Evolutionary conservation across 1,284 basidiomycete genomes (phyloP), one percentile per base, ranked within the genome.

Genomic region (Anthracocystis walkeri): DNA sequence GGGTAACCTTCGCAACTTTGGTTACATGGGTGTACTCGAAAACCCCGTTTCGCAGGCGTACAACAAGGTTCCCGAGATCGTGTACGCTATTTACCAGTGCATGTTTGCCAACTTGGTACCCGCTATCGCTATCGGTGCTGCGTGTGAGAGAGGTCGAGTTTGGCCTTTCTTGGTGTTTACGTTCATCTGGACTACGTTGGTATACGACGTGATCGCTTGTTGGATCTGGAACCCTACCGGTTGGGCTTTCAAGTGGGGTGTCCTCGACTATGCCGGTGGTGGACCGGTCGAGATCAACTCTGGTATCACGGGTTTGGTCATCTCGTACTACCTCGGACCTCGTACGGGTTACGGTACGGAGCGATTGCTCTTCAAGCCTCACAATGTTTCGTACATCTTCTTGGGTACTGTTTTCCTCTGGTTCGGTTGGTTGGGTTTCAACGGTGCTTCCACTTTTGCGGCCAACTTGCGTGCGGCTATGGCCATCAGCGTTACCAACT

Each of bases 401-500:
- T 89, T 97, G 56, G 95, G 95, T 71, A 95, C 91, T 16, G 89
- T 90, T 14, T 89, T 97, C 76, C 91, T 97, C 63, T 97, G 94
- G 94, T 92, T 96, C 83, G 94, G 94, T 62, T 97, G 95, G 95
- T 94, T 95, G 82, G 95, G 92, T 14, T 93, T 92, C 88, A 95
- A 95, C 87, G 94, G 94, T 45, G 89, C 89, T 16, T 93, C 91
- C 56, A 92, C 94, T 10, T 94, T 94, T 81, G 93, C 93, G 59
- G 94, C 94, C 21, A 95, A 95, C 85, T 88, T 97, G 44, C 91
- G 94, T 59, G 94, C 94, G 0, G 89, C 93, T 59, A 89, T 93
- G 86, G 92, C 94, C 8, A 89, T 93, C 59, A 93, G 93, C 90
- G 93, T 93, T 83, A 93, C 94, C 59, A 96, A 96, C 87, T 86